Evolutionary conservation across 2,329 filamentous ascomycete genomes (phyloP).

Genomic region (Bipolaris bicolor): DNA sequence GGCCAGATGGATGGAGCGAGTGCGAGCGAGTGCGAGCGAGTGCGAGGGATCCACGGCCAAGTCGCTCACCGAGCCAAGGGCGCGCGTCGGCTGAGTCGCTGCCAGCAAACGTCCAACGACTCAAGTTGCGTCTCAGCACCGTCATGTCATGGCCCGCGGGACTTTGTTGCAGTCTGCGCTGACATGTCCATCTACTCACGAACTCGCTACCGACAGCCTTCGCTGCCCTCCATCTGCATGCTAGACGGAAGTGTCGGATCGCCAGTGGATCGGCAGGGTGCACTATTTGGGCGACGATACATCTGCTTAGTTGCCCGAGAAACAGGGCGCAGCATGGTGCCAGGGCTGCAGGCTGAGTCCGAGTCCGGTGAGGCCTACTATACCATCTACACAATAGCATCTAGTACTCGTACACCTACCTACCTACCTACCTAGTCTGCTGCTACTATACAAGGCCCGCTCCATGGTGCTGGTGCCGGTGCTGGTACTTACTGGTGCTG

Average conservation of each 20-base stretch:
- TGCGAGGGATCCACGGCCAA: conserved; percentile 20
- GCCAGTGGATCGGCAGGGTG: not conserved
- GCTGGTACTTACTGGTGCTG: no score
- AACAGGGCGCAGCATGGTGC: not conserved
- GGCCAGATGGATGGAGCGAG: conserved; percentile 8
- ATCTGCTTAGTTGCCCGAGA: not conserved
- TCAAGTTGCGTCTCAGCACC: conserved; percentile 29
- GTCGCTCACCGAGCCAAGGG: conserved; percentile 6
- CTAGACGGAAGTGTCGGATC: conserved; percentile 16
- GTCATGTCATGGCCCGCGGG: conserved; percentile 19
- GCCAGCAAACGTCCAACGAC: conserved; percentile 32
- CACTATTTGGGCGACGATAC: conserved; percentile 1
- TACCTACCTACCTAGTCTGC: no score
- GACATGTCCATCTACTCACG: no score
- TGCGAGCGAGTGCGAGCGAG: no score
- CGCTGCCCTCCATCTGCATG: no score
- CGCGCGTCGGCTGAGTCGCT: conserved; percentile 25
- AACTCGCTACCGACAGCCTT: no score
- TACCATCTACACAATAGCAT: not conserved
- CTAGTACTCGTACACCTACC: not conserved
- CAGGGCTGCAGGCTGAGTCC: conserved; percentile 4
- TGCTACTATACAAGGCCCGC: not conserved
- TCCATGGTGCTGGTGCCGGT: conserved; percentile 1
- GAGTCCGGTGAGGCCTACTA: conserved; percentile 7
- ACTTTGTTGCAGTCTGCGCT: not conserved